These are phyloP conservation scores for Apiospora rasikravindrae DNA, from an alignment of 2,329 filamentous ascomycete genomes.

Conservation along the genomic window DNA sequence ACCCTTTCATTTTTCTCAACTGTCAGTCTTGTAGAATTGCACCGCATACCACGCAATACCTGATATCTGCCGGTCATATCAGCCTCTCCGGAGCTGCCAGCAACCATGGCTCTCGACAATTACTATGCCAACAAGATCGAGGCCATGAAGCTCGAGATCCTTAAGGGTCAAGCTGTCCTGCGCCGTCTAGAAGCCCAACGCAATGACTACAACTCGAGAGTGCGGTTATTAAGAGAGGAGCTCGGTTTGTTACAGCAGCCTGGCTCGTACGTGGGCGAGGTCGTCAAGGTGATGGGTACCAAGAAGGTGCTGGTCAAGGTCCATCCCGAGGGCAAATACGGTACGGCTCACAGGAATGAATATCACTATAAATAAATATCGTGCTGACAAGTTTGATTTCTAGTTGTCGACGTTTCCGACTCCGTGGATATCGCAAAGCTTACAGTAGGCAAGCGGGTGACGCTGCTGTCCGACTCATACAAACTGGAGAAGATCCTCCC, in stretches of 20 bases:
- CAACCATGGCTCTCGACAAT: conserved; percentile 95
- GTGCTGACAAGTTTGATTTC: conserved; percentile 29
- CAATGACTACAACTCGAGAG: conserved; percentile 99
- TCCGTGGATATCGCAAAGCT: conserved; percentile 94
- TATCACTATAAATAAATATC: too few relatives aligned
- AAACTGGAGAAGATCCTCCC: conserved; percentile 98
- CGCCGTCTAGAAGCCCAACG: conserved; percentile 95
- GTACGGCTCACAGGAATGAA: conserved; percentile 51
- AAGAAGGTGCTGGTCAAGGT: conserved; percentile 99
- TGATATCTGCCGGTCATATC: not conserved
- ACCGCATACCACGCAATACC: not conserved
- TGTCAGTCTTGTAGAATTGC: not conserved
- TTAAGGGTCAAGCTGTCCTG: conserved; percentile 95
- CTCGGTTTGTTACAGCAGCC: conserved; percentile 95
- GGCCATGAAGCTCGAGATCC: conserved; percentile 99
- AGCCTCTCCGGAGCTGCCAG: conserved; percentile 33
- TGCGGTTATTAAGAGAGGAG: conserved; percentile 93
- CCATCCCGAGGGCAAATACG: conserved; percentile 99
- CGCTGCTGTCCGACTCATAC: conserved; percentile 94
- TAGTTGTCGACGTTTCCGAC: conserved; percentile 95
- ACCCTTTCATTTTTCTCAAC: not conserved
- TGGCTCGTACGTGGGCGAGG: conserved; percentile 96
- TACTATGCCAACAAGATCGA: conserved; percentile 99
- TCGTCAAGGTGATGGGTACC: conserved; percentile 99
- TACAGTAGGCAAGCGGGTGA: conserved; percentile 96